Evolutionary conservation across 2,329 filamentous ascomycete genomes (phyloP), one percentile per base, ranked within the genome.

Genomic region (Exophiala lecanii-corni): DNA sequence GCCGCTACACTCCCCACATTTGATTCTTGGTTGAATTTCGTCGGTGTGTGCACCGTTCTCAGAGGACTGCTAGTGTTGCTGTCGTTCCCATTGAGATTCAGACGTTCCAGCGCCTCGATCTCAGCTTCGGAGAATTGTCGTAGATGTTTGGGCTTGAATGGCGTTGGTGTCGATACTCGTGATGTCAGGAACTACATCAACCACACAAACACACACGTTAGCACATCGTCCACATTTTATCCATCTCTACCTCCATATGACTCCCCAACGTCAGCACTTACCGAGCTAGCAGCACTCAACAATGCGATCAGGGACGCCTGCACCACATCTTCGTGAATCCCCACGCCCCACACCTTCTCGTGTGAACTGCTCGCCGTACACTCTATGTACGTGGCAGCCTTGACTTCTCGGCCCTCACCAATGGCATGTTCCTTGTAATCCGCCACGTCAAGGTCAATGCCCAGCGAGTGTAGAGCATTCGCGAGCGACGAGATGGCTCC

Each of bases 381-480:
- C 65, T 96, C 86, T 52, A 97, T 94, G 62, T 94, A 97, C 2
- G 89, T 87, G 2, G 89, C 91, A n/a, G 91, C 91, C 71, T 94
- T 94, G 54, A 91, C 87, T 49, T 88, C 79, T 44, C 81, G 78
- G 49, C 86, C 87, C 39, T 75, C 73, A 53, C 88, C 88, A 55
- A 97, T 89, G 19, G 89, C 84, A 67, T 97, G 91, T 66, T 97
- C 92, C 72, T 94, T 95, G 73, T 97, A 97, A 64, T 96, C 88
- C 34, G 82, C 79, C 39, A 97, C 88, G 60, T 97, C 91, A 17
- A 97, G 73, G 59, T 94, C 83, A 51, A 97, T 83, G 45, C 87
- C 86, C 23, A 97, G 69, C 12, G 74, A 74, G 56, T 79, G 78
- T 32, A 98, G 75, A 12, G 89, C 91, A 57, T 88, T 82, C 2